These are phyloP conservation scores for Coffea humblotiana DNA, from an alignment of 305 asterid genomes.

Conservation along the genomic window DNA sequence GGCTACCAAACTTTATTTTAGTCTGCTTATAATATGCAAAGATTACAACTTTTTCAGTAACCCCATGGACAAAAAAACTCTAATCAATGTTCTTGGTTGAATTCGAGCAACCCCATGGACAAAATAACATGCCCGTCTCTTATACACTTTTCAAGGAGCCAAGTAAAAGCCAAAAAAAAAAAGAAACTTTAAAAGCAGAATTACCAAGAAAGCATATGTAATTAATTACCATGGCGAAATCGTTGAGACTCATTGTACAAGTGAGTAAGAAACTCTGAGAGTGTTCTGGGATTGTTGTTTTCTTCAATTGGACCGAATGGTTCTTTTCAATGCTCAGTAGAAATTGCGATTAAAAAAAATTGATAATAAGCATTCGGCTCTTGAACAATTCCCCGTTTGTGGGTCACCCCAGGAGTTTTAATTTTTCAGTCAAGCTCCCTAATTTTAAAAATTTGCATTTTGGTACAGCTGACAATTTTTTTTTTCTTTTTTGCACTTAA, in stretches of 20 bases:
- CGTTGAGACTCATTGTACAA: constrained; percentile 49
- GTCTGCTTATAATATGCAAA: no score
- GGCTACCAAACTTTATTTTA: neutral
- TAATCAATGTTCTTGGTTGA: neutral
- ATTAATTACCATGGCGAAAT: constrained; percentile 65
- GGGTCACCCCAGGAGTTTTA: neutral
- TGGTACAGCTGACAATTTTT: neutral
- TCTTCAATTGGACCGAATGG: neutral
- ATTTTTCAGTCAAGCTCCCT: neutral
- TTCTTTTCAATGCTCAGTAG: neutral
- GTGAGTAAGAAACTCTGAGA: neutral
- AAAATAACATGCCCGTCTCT: neutral
- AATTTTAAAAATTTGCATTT: neutral
- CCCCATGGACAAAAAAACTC: neutral
- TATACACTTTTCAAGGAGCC: neutral
- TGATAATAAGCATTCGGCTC: neutral
- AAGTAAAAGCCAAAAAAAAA: neutral
- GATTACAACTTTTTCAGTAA: neutral
- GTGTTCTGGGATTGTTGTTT: neutral
- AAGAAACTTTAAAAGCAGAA: neutral
- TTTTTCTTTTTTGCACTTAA: no score
- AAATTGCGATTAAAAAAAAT: neutral
- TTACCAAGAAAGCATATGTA: neutral
- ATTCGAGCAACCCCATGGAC: neutral
- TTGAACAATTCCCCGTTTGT: neutral